A percentile compares a stretch with the other conserved stretches of the same genome.
phyloP scores from a whole-genome alignment of 225 moss, liverwort and hornwort genomes.

The Physcomitrellopsis africana region DNA sequence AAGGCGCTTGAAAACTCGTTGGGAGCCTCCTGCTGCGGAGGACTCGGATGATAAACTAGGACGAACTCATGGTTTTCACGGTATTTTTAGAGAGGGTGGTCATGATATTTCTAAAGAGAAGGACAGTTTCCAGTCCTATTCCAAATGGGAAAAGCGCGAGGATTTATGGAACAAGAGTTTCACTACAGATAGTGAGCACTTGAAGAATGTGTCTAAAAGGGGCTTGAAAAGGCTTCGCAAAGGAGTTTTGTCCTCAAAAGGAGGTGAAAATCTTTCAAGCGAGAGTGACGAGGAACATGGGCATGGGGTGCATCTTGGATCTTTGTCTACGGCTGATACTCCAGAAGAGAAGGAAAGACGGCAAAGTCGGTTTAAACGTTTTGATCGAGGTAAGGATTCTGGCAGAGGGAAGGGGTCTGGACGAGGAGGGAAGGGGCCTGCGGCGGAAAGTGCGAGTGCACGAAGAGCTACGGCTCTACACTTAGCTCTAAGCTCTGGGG shows the following conservation, averaged over 20 bases:
- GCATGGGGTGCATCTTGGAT: conserved; percentile 60
- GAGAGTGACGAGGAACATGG: conserved; percentile 74
- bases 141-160: conserved; percentile 79
- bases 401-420: conserved; percentile 48
- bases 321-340: conserved; percentile 72
- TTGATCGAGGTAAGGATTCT: conserved; percentile 83
- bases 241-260: conserved; percentile 45
- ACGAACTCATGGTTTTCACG: conserved; percentile 32
- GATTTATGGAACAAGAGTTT: conserved; percentile 59
- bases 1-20: conserved; percentile 72
- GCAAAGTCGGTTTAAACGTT: conserved; percentile 91
- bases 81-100: conserved; percentile 40
- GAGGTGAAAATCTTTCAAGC: conserved; percentile 55
- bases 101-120: conserved; percentile 53
- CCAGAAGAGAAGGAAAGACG: conserved; percentile 91
- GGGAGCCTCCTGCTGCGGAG: conserved; percentile 67
- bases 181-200: conserved; percentile 29
- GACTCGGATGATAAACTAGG: conserved; percentile 53
- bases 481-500: conserved; percentile 72
- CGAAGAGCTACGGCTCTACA: conserved; percentile 86
- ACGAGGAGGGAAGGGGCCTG: conserved; percentile 45
- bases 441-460: conserved; percentile 65
- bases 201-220: conserved; percentile 51
- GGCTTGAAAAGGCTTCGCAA: conserved; percentile 68
- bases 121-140: conserved; percentile 47